Evolutionary conservation across 805 yeast species (phyloP).

Genomic region (Pichia heedii): DNA sequence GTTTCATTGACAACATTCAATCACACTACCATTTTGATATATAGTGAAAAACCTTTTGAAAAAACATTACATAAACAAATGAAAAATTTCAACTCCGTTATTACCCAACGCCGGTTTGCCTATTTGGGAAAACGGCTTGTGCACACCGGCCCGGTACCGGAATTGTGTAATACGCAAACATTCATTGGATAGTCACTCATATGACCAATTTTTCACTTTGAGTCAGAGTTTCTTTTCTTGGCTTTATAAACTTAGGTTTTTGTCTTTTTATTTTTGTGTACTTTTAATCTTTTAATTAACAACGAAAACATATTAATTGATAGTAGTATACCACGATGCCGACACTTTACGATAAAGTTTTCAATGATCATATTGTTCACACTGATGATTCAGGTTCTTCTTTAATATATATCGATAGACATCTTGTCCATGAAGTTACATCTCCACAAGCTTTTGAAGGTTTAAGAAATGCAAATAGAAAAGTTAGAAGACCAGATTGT

Average conservation of each 20-base stretch:
- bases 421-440: conserved; percentile 95
- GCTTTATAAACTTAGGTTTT: neutral
- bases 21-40: too few species aligned
- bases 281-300: too few species aligned
- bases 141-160: neutral
- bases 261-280: neutral
- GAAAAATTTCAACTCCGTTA: too few species aligned
- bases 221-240: neutral
- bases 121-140: neutral
- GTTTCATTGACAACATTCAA: too few species aligned
- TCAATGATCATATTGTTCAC: conserved; percentile 89
- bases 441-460: conserved; percentile 99
- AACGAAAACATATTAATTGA: too few species aligned
- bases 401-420: conserved; percentile 90
- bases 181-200: neutral
- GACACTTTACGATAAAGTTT: conserved; percentile 94
- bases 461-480: conserved; percentile 74
- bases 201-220: too few species aligned
- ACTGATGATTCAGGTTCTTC: conserved; percentile 81
- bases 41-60: too few species aligned
- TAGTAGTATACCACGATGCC: conserved; percentile 15
- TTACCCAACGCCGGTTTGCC: neutral
- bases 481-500: conserved; percentile 85
- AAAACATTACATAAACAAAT: too few species aligned
- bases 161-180: neutral